These are phyloP conservation scores for Zygnema circumcarinatum DNA, from an alignment of 139 green algal species.

Conservation along the genomic window DNA sequence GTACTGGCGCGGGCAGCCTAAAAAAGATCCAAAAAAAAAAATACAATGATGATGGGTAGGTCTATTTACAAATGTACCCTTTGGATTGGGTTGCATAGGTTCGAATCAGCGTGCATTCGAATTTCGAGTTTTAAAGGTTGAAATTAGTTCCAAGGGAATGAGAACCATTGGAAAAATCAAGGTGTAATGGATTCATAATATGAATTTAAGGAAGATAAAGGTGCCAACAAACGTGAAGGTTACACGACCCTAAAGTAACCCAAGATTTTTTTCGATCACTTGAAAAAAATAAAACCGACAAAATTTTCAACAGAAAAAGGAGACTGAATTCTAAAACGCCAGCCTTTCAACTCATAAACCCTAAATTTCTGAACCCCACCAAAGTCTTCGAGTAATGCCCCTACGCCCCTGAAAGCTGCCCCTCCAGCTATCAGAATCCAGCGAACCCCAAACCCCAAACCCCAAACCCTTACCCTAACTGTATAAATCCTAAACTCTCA, in stretches of 20 bases:
- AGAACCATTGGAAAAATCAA: too few species aligned
- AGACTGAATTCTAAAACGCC: background rate
- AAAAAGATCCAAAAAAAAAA: conserved; percentile 2
- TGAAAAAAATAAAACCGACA: too few species aligned
- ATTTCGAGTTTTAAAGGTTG: too few species aligned
- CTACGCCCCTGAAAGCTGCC: too few species aligned
- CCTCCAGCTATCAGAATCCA: background rate
- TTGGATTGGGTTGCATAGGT: background rate
- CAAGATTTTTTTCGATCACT: background rate
- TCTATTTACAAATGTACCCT: background rate
- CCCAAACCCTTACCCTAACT: too few species aligned
- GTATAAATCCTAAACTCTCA: too few species aligned
- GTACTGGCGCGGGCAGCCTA: conserved; percentile 58
- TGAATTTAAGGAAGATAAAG: background rate
- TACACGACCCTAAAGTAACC: background rate
- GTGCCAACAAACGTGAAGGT: background rate
- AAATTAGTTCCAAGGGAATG: too few species aligned
- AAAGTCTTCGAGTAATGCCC: background rate
- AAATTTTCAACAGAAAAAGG: too few species aligned
- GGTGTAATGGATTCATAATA: background rate
- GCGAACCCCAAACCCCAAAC: background rate
- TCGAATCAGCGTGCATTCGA: too few species aligned
- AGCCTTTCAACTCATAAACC: background rate
- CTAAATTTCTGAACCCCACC: background rate
- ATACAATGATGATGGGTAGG: background rate